Evolutionary conservation across 2,329 filamentous ascomycete species (phyloP), one percentile per base, ranked within the genome.

Genomic region (Neoscytalidium dimidiatum): DNA sequence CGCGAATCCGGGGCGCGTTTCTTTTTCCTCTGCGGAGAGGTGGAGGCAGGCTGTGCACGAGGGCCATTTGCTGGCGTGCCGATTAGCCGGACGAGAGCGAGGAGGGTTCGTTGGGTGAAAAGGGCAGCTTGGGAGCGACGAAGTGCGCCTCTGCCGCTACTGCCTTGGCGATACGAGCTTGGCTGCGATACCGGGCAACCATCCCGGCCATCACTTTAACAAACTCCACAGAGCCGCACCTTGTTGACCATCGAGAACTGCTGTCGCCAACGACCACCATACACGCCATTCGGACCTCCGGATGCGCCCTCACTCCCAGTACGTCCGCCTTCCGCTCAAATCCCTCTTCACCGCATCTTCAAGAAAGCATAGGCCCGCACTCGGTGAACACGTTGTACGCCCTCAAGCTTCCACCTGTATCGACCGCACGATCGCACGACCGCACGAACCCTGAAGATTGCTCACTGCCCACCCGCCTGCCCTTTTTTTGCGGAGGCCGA

Each of bases 181-280:
- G 33, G 14, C 21, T 38, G 51, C 51, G 51, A 56, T 56, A 56
- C 51, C 51, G 51, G 51, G 33, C 33, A 13, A 6, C 11, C 8
- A 31, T n/a, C 51, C 31, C 11, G 33, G 31, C 31, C 31, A 17
- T 21, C 51, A 9, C 51, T 41, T 26, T 56, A 28, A 23, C 53
- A 57, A 57, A 43, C 35, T 28, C 35, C 23, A 35, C 8, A 44
- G 53, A 57, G 53, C 53, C 53, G 53, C 53, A 57, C 44, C 53
- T 43, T 57, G 29, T 19, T 29, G 19, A 3, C 31, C n/a, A n/a
- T n/a, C n/a, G n/a, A n/a, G n/a, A n/a, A 35, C 33, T 28, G 53
- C 53, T 21, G 9, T 29, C 26, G 6, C 14, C 1, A 14, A 11
- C 49, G 17, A 13, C 28, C 3, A 2, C 48, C n/a, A 3, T 21